Conservation (phyloP, 116 monocot genomes). For the Iris pallida region DNA sequence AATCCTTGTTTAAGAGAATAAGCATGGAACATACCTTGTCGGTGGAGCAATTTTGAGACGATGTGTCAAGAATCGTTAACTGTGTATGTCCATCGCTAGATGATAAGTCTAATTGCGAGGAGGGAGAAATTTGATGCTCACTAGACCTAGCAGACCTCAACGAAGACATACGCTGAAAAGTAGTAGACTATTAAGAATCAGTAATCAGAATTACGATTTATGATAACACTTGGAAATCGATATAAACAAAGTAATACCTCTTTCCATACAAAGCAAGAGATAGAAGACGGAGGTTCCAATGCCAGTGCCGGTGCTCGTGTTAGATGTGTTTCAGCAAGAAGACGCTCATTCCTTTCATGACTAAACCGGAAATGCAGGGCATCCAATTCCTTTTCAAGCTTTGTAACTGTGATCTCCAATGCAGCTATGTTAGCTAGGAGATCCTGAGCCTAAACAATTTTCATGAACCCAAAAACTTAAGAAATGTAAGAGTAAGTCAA, state of each 20-base stretch:
- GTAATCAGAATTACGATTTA: neutral
- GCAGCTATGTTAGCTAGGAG: conserved; percentile 46
- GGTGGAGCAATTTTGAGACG: conserved; percentile 6
- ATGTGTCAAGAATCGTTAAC: conserved; percentile 3
- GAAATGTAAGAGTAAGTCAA: neutral
- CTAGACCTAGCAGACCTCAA: conserved; percentile 37
- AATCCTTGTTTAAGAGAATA: conserved; percentile 6
- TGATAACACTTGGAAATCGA: neutral
- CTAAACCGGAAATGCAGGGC: conserved; percentile 39
- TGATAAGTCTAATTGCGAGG: conserved; percentile 19
- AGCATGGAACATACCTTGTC: conserved; percentile 26
- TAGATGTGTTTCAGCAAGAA: conserved; percentile 29
- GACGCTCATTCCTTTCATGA: conserved; percentile 54
- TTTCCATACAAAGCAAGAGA: conserved; percentile 47
- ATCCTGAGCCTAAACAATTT: conserved; percentile 44
- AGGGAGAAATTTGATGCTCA: conserved; percentile 16
- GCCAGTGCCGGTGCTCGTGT: conserved; percentile 18
- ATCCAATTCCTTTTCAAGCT: conserved; percentile 59
- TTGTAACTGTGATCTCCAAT: conserved; percentile 49
- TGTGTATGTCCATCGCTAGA: conserved; percentile 11
- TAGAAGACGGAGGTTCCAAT: conserved; percentile 10
- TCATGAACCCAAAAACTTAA: neutral
- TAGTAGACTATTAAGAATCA: neutral
- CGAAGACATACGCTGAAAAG: conserved; percentile 40
- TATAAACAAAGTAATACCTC: conserved; percentile 29